phyloP scores from a whole-genome alignment of 345 rosid genomes.

The Gossypium ekmanianum region DNA sequence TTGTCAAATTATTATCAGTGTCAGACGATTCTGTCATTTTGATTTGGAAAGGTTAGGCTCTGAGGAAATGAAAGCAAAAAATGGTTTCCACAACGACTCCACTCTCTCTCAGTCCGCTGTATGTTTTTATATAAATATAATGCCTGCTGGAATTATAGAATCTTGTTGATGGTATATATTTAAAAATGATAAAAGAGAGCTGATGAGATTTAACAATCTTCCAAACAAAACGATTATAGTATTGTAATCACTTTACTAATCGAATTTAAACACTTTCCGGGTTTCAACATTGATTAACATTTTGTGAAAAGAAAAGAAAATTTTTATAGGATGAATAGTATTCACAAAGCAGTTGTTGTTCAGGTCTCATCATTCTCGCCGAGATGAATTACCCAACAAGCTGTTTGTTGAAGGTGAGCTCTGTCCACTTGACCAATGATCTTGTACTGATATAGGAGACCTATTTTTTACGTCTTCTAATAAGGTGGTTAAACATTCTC shows the following conservation, averaged over 20 bases:
- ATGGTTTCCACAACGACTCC: slow-evolving; percentile 36
- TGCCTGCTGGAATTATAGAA: not conserved
- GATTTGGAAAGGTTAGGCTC: not conserved
- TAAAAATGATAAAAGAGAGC: not conserved
- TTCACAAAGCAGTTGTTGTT: slow-evolving; percentile 13
- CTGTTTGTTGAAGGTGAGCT: slow-evolving; percentile 85
- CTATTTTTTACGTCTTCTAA: slow-evolving; percentile 44
- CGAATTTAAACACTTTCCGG: not conserved
- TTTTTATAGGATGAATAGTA: not conserved
- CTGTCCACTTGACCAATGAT: slow-evolving; percentile 74
- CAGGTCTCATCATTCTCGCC: slow-evolving; percentile 19
- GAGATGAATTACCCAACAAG: slow-evolving; percentile 53
- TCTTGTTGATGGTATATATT: not conserved
- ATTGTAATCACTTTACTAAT: not conserved
- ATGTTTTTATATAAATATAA: too few species aligned
- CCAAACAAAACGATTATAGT: not conserved
- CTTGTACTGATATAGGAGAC: slow-evolving; percentile 72
- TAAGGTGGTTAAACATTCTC: slow-evolving; percentile 32
- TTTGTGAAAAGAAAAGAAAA: not conserved
- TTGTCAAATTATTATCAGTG: not conserved
- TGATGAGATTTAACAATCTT: not conserved
- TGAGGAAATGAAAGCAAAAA: slow-evolving; percentile 10
- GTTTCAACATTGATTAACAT: not conserved
- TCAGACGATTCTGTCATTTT: not conserved
- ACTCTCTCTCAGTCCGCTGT: too few species aligned